Evolutionary conservation across 1,139 yeast species (phyloP), one percentile per base, ranked within the genome.

Genomic region (Kodamaea ohmeri): DNA sequence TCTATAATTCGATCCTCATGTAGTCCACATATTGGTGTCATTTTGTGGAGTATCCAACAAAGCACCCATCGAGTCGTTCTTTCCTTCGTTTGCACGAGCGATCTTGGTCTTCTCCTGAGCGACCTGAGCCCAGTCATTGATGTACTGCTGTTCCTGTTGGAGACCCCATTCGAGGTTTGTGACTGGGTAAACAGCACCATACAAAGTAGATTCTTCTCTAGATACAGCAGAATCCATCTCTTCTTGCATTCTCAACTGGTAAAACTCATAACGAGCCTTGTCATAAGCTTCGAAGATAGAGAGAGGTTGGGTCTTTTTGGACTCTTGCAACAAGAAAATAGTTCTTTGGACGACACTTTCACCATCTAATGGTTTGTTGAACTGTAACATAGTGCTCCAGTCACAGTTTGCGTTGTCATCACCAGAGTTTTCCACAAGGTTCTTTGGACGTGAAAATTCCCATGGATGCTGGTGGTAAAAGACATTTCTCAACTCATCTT

Each of bases 391-490:
- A 38, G 73, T 72, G 38, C 81, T 72, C 97, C 98, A 92, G 59
- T 92, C 87, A 47, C 71, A 63, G 41, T 72, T 69, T 9, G 60
- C 52, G 18, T 62, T 58, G 24, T 68, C 71, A 32, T 71, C 61
- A 5, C 86, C 87, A 15, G 71, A 66, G 52, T 80, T 84, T 62
- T 94, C 99, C 35, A 89, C 74, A 49, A 92, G 65, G 22, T 80
- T 73, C 57, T 87, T 87, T n/a, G 98, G 97, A 49, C 96, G 78
- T 2, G 98, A 86, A 42, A 90, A 70, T 63, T 92, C 99, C 98
- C 98, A 92, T 9, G 99, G 98, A 61, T 92, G 99, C 58, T 90
- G 96, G 44, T 79, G 80, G 61, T 83, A 92, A 55, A 92, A 92
- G 21, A 85, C 69, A 37, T 76, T 71, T 65, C 98, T 78, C 50